Conservation (phyloP, 2,329 filamentous ascomycete genomes). For the Akanthomyces uredinophilus region DNA sequence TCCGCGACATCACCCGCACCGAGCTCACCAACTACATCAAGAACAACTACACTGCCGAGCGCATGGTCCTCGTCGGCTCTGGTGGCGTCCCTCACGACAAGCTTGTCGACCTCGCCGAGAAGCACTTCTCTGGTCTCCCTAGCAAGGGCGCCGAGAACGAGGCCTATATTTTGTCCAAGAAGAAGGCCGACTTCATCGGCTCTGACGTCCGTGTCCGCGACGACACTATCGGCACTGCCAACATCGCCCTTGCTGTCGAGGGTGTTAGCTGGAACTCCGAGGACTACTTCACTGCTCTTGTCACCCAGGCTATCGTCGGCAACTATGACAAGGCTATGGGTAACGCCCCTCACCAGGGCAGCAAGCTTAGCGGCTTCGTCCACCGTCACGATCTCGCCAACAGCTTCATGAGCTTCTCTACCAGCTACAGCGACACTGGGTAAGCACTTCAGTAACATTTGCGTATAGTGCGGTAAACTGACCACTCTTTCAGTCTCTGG, state of each 20-base stretch:
- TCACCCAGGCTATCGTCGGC: conserved; percentile 96
- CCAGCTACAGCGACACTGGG: conserved; percentile 99
- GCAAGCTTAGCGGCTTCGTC: conserved; percentile 93
- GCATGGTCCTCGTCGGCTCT: conserved; percentile 96
- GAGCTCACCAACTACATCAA: conserved; percentile 97
- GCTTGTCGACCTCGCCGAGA: conserved; percentile 92
- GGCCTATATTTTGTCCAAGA: conserved; percentile 73
- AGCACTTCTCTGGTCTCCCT: conserved; percentile 83
- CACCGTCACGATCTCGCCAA: conserved; percentile 95
- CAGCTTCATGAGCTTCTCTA: conserved; percentile 99
- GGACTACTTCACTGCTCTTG: conserved; percentile 97
- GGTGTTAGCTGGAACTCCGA: conserved; percentile 99
- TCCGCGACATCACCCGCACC: conserved; percentile 86
- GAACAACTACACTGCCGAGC: conserved; percentile 98
- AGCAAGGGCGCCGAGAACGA: conserved; percentile 68
- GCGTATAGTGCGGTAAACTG: conserved; percentile 16
- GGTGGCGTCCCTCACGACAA: conserved; percentile 91
- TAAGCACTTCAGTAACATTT: conserved; percentile 40
- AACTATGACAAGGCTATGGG: conserved; percentile 99
- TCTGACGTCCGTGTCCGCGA: conserved; percentile 95
- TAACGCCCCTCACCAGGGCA: conserved; percentile 93
- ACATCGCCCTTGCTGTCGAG: conserved; percentile 97
- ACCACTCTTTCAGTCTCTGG: conserved; percentile 68
- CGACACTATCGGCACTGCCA: conserved; percentile 90
- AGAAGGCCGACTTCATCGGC: conserved; percentile 90